Base-by-base conservation (phyloP, 1,139 yeast genomes). In the Yamadazyma triangularis region DNA sequence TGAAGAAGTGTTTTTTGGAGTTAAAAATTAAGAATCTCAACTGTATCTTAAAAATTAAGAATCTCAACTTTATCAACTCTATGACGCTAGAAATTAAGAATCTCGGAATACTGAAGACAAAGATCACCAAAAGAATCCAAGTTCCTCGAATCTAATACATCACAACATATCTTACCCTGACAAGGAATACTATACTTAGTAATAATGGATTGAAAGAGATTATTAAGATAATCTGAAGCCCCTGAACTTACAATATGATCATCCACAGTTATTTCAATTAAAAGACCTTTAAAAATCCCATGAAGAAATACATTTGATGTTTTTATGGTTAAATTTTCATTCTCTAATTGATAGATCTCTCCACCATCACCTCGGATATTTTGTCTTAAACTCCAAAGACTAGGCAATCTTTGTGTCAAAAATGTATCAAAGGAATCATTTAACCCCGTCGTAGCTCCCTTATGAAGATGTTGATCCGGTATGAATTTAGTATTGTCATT, bases 341-440 rank as follows among this genome's bases (percentile, higher is more conserved):
- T 70, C 35, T 68, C 74, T 12, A 75, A 45, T 38, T 68, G 64
- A 47, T 80, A 83, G 2, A 76, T 72, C 32, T 73, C 73, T 1
- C 86, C 86, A 4, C 91, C 91, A 39, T 83, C 91, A 2, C 93
- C 94, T 41, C 76, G 73, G 27, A 84, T 70, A n/a, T 75, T 64
- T 52, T 85, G 95, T 36, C 85, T 64, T 33, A 76, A 68, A 1
- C 68, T 60, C 95, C 95, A 86, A 32, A 81, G 53, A 42, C 87
- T 76, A 48, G 79, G 85, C 32, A 85, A 55, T 47, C 82, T 81
- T 23, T 73, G 70, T 15, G 64, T 61, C 0, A 74, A 51, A 33
- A 79, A 44, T 44, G 50, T 43, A 39, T 75, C 80, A 42, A 73
- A 71, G 13, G 65, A 59, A 39, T 73, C 79, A 34, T 64, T 65